phyloP scores from a whole-genome alignment of 805 yeast genomes.

The Lipomyces sp. region DNA sequence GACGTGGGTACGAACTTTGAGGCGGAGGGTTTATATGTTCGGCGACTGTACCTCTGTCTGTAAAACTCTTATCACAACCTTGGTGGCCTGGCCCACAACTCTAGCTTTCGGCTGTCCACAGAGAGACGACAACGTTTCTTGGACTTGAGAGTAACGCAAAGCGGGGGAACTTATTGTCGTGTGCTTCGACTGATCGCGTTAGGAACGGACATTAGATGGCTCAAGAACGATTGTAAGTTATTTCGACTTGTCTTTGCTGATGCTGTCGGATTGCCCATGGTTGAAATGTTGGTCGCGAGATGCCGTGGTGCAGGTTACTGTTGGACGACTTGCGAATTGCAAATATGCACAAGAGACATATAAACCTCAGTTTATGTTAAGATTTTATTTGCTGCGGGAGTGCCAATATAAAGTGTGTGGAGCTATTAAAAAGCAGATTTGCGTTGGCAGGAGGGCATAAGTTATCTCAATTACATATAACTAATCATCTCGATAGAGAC shows the following conservation, averaged over 20 bases:
- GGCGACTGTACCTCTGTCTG: too few species aligned
- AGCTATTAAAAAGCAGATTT: too few species aligned
- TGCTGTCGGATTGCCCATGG: background rate
- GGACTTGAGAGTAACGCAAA: background rate
- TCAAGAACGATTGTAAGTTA: slow-evolving; percentile 15
- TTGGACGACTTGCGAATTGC: too few species aligned
- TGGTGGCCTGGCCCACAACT: too few species aligned
- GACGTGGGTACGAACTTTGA: background rate
- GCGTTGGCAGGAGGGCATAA: background rate
- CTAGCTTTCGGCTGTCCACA: too few species aligned
- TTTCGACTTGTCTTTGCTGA: background rate
- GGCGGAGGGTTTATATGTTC: too few species aligned
- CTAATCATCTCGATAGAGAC: background rate
- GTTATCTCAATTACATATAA: background rate
- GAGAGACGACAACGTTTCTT: background rate
- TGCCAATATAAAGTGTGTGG: too few species aligned
- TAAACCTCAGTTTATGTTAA: too few species aligned
- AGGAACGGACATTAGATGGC: slow-evolving; percentile 2
- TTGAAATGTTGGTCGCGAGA: background rate
- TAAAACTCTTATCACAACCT: too few species aligned
- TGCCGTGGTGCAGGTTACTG: too few species aligned
- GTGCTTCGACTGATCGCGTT: background rate
- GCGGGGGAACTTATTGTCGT: background rate
- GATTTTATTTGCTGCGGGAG: too few species aligned
- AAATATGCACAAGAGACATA: too few species aligned